Evolutionary conservation across 2,329 filamentous ascomycete genomes (phyloP).

Genomic region (Trichophaea hybrida): DNA sequence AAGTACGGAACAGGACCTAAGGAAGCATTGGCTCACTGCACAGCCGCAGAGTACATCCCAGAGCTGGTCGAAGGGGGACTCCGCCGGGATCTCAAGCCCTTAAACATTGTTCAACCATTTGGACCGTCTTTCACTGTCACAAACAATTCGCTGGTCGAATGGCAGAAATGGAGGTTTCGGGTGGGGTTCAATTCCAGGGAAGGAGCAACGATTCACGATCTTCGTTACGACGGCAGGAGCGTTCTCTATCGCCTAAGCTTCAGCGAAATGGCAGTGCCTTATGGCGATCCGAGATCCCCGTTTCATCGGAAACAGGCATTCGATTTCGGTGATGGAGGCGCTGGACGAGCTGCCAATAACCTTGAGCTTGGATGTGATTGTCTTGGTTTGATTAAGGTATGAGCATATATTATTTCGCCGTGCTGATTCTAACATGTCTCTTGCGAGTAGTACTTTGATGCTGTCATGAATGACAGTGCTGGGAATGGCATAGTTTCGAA

Average conservation of each 20-base stretch:
- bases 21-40: constrained; percentile 35
- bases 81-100: constrained; percentile 47
- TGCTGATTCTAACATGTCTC: constrained; percentile 7
- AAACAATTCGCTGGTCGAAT: constrained; percentile 37
- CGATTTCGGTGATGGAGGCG: constrained; percentile 55
- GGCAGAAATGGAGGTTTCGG: constrained; percentile 57
- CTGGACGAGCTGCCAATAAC: constrained; percentile 53
- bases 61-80: constrained; percentile 38
- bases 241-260: constrained; percentile 53
- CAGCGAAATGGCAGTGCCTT: constrained; percentile 57
- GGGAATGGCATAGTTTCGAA: constrained; percentile 41
- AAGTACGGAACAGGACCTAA: constrained; percentile 32
- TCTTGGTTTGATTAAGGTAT: constrained; percentile 49
- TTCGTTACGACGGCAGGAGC: constrained; percentile 50
- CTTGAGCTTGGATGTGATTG: constrained; percentile 54
- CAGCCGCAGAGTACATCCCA: constrained; percentile 37
- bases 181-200: constrained; percentile 57
- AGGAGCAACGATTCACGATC: constrained; percentile 54
- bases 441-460: constrained; percentile 41
- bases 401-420: constrained; percentile 11
- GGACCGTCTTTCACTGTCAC: constrained; percentile 51
- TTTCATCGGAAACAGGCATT: constrained; percentile 59
- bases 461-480: constrained; percentile 39
- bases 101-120: constrained; percentile 57
- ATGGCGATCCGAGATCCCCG: constrained; percentile 49